phyloP scores from a whole-genome alignment of 2,329 filamentous ascomycete species.

The Byssoonygena ceratinophila region DNA sequence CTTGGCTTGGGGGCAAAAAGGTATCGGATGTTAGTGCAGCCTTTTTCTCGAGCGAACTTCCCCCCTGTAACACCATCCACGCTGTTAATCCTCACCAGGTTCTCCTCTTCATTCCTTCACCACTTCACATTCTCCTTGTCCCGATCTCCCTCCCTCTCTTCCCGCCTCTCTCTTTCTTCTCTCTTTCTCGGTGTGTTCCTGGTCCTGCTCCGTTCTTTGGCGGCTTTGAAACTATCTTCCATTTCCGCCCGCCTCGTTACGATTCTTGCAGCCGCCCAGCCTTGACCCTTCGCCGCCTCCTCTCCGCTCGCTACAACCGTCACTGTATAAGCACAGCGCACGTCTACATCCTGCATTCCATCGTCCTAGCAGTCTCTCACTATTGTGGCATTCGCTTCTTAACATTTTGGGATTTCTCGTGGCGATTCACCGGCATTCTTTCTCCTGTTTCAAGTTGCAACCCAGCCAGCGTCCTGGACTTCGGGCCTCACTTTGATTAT shows the following conservation, averaged over 20 bases:
- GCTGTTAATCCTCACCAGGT: constrained; percentile 4
- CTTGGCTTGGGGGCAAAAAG: constrained; percentile 11
- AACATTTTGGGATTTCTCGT: not conserved
- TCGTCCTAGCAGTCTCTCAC: not conserved
- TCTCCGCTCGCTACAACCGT: constrained; percentile 1
- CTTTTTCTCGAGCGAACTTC: constrained; percentile 4
- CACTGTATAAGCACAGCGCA: not conserved
- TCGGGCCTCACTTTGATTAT: not conserved
- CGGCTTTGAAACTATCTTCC: too few relatives aligned
- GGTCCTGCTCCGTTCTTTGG: not conserved
- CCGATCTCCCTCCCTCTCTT: not conserved
- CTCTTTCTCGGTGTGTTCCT: not conserved
- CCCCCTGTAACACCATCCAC: constrained; percentile 3
- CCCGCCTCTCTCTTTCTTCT: not conserved
- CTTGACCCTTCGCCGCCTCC: not conserved
- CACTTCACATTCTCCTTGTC: not conserved
- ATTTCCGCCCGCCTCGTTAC: not conserved
- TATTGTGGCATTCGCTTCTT: not conserved
- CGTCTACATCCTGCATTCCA: not conserved
- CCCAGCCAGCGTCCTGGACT: constrained; percentile 2
- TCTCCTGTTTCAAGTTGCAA: not conserved
- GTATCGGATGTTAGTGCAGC: constrained; percentile 1
- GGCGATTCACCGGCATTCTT: not conserved
- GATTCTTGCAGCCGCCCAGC: not conserved
- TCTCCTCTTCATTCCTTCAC: constrained; percentile 1